A percentile compares a stretch with the other conserved stretches of the same genome.
Conservation (phyloP, 345 rosid genomes). For the Ceriops zippeliana region DNA sequence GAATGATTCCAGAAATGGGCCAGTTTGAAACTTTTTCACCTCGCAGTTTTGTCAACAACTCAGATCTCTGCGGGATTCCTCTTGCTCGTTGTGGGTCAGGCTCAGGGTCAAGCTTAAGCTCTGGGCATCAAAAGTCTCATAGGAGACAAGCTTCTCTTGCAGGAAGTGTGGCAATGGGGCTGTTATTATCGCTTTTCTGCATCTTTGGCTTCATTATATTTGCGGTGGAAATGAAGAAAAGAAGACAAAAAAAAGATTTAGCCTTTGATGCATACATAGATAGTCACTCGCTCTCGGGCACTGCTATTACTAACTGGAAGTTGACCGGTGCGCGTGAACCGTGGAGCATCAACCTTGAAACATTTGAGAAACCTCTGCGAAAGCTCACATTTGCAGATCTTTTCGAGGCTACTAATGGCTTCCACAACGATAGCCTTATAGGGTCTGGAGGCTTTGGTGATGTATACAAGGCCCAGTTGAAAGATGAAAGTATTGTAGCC, state of each 20-base stretch:
- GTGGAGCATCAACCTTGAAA: slow-evolving; percentile 71
- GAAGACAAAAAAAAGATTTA: slow-evolving; percentile 61
- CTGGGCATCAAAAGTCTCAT: slow-evolving; percentile 50
- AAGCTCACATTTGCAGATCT: slow-evolving; percentile 92
- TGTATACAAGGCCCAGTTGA: slow-evolving; percentile 82
- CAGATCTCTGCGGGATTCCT: slow-evolving; percentile 88
- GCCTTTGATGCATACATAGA: slow-evolving; percentile 57
- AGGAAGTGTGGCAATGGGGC: slow-evolving; percentile 83
- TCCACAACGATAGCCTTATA: slow-evolving; percentile 74
- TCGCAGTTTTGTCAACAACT: slow-evolving; percentile 58
- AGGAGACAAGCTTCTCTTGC: slow-evolving; percentile 52
- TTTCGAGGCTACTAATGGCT: slow-evolving; percentile 85
- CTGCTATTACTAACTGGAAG: slow-evolving; percentile 69
- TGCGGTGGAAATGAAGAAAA: slow-evolving; percentile 59
- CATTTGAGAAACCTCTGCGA: slow-evolving; percentile 79
- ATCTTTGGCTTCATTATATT: slow-evolving; percentile 61
- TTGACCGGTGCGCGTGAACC: slow-evolving; percentile 68
- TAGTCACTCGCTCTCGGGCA: slow-evolving; percentile 60
- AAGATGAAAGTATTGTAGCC: slow-evolving; percentile 84
- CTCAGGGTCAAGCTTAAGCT: slow-evolving; percentile 17
- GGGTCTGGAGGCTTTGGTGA: slow-evolving; percentile 99
- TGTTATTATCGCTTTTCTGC: slow-evolving; percentile 72
- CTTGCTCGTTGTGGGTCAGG: slow-evolving; percentile 46
- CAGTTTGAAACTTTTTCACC: slow-evolving; percentile 76
- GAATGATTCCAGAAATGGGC: slow-evolving; percentile 71